Conservation (phyloP, 208 protist species). For the Strigomonas culicis region DNA sequence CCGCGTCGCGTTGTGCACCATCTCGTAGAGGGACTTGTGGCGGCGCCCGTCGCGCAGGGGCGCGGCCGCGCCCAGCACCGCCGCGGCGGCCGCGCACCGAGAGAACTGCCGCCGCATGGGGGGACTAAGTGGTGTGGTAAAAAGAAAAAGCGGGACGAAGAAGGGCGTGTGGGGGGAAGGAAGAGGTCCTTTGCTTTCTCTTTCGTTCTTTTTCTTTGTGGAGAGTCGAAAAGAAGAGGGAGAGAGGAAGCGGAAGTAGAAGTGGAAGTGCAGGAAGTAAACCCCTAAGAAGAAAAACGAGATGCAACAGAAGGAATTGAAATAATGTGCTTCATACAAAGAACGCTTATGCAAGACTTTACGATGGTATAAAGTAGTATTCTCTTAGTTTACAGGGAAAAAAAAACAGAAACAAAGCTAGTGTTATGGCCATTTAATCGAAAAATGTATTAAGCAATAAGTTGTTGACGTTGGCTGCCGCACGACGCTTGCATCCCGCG, state of each 20-base stretch:
- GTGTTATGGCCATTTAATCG: background rate
- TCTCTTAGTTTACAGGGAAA: too few species aligned
- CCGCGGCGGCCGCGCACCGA: background rate
- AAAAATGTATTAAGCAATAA: constrained; percentile 1
- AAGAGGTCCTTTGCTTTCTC: background rate
- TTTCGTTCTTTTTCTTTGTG: constrained; percentile 4
- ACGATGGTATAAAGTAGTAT: too few species aligned
- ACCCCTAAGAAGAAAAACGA: background rate
- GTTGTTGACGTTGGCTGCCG: too few species aligned
- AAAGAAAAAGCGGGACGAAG: background rate
- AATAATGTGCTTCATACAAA: too few species aligned
- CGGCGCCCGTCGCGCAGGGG: constrained; percentile 14
- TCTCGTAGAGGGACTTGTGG: constrained; percentile 29
- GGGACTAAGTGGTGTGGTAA: background rate
- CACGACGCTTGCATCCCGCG: too few species aligned
- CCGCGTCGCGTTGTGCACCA: constrained; percentile 32
- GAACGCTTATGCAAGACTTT: too few species aligned
- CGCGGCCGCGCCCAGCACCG: background rate
- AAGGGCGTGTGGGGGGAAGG: background rate
- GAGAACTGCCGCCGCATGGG: background rate
- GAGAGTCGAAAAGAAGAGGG: background rate
- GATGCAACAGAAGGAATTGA: background rate
- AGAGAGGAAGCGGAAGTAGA: background rate
- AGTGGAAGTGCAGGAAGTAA: background rate
- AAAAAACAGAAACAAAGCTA: background rate